These are phyloP conservation scores for Elsinoe batatas DNA, from an alignment of 2,329 filamentous ascomycete genomes.

Conservation along the genomic window DNA sequence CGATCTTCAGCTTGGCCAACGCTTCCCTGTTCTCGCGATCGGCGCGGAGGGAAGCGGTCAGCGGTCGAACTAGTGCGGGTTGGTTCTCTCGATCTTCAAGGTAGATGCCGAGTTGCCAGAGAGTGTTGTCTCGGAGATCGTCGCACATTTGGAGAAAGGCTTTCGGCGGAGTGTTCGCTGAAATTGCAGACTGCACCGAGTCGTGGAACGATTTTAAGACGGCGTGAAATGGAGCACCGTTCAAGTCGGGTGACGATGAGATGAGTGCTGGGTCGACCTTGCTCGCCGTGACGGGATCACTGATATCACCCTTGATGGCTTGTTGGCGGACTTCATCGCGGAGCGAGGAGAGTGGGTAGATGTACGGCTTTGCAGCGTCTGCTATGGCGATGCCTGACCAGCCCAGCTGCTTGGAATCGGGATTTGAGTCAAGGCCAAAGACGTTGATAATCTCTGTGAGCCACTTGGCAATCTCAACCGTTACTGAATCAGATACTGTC, in stretches of 20 bases:
- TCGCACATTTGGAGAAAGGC: conserved; percentile 70
- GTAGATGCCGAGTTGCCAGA: conserved; percentile 76
- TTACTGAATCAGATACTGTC: conserved; percentile 37
- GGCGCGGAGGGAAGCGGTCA: conserved; percentile 42
- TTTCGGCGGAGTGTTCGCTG: conserved; percentile 48
- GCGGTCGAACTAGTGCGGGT: conserved; percentile 63
- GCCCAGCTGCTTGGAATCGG: conserved; percentile 39
- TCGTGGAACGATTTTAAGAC: conserved; percentile 47
- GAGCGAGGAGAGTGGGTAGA: conserved; percentile 49
- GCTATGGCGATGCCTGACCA: conserved; percentile 59
- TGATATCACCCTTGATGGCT: conserved; percentile 42
- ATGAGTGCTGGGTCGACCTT: conserved; percentile 18
- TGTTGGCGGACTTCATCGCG: conserved; percentile 49
- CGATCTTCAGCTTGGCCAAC: conserved; percentile 38
- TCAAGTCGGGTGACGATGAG: conserved; percentile 12
- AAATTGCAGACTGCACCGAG: conserved; percentile 47
- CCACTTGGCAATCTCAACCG: conserved; percentile 57
- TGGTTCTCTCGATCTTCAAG: conserved; percentile 65
- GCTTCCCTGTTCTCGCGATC: conserved; percentile 45
- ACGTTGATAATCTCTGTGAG: conserved; percentile 75
- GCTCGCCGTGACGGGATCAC: conserved; percentile 23
- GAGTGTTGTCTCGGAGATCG: conserved; percentile 65
- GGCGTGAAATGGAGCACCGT: conserved; percentile 36
- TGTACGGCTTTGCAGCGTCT: conserved; percentile 46
- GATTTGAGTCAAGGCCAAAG: conserved; percentile 64